Conservation (phyloP, 495 filamentous ascomycete species). For the Aspergillus wentii region DNA sequence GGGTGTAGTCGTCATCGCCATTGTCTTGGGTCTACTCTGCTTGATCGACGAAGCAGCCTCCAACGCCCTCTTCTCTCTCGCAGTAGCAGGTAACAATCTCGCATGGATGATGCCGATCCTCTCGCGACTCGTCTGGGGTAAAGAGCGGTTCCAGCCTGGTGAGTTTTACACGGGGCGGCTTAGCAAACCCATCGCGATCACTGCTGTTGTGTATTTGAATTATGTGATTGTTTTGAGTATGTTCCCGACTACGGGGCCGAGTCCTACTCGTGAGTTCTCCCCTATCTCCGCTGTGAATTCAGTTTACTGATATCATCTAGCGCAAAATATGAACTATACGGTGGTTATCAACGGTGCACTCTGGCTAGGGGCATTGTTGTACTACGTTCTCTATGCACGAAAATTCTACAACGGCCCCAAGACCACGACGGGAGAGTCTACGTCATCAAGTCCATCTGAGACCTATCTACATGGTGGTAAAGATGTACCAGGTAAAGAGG, state of each 20-base stretch:
- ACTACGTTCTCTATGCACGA: conserved; percentile 59
- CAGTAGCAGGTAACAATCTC: conserved; percentile 57
- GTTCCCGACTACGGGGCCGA: conserved; percentile 54
- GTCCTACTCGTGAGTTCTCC: conserved; percentile 38
- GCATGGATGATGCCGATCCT: conserved; percentile 63
- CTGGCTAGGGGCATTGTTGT: conserved; percentile 56
- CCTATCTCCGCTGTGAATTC: background rate
- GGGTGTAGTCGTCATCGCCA: conserved; percentile 48
- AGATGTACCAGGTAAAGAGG: background rate
- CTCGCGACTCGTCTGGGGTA: conserved; percentile 57
- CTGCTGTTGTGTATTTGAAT: conserved; percentile 48
- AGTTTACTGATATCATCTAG: conserved; percentile 20
- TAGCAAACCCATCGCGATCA: conserved; percentile 48
- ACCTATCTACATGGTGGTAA: conserved; percentile 1
- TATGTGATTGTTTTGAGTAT: conserved; percentile 55
- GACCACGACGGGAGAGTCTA: conserved; percentile 53
- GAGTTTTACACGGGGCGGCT: conserved; percentile 56
- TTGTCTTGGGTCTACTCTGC: conserved; percentile 53
- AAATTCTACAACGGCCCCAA: conserved; percentile 73
- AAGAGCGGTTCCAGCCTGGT: conserved; percentile 57
- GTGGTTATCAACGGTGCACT: conserved; percentile 58
- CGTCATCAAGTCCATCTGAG: conserved; percentile 8
- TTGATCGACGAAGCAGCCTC: conserved; percentile 56
- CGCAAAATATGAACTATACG: conserved; percentile 60
- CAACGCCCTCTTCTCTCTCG: conserved; percentile 57